Percentiles rank a stretch among this genome's conserved stretches.
Conservation (phyloP, 2,329 filamentous ascomycete genomes). For the Parascedosporium putredinis region DNA sequence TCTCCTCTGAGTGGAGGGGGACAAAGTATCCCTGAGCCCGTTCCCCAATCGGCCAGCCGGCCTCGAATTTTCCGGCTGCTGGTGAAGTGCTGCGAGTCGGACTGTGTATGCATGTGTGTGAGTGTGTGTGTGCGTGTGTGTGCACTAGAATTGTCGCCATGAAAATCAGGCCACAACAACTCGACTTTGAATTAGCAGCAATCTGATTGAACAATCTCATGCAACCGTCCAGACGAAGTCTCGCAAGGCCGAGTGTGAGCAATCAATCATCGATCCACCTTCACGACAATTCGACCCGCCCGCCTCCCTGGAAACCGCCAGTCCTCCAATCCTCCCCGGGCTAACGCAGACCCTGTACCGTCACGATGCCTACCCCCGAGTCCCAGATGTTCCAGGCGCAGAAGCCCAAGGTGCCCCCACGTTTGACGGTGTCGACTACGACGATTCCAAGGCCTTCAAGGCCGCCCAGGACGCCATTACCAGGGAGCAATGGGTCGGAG, state of each 20-base stretch:
- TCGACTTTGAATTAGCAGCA: not conserved
- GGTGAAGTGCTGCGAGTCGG: no score
- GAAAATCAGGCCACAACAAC: not conserved
- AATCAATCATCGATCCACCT: not conserved
- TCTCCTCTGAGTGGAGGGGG: not conserved
- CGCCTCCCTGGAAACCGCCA: not conserved
- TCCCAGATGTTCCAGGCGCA: constrained; percentile 72
- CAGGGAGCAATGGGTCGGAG: constrained; percentile 78
- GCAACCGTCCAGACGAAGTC: not conserved
- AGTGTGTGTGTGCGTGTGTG: no score
- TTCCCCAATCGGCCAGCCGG: no score
- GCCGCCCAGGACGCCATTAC: constrained; percentile 73
- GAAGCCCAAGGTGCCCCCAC: constrained; percentile 76
- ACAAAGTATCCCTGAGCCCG: no score
- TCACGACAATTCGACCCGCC: not conserved
- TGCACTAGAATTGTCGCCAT: not conserved
- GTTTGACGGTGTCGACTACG: constrained; percentile 80
- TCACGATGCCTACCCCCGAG: constrained; percentile 68
- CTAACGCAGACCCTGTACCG: constrained; percentile 13
- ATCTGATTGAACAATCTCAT: constrained; percentile 6
- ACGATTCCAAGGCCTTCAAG: constrained; percentile 72
- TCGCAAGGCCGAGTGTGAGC: not conserved
- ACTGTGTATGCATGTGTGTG: no score
- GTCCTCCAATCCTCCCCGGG: not conserved
- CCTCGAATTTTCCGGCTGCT: no score